Base-by-base conservation (phyloP, 2,329 filamentous ascomycete species). In the Fusarium ambrosium region DNA sequence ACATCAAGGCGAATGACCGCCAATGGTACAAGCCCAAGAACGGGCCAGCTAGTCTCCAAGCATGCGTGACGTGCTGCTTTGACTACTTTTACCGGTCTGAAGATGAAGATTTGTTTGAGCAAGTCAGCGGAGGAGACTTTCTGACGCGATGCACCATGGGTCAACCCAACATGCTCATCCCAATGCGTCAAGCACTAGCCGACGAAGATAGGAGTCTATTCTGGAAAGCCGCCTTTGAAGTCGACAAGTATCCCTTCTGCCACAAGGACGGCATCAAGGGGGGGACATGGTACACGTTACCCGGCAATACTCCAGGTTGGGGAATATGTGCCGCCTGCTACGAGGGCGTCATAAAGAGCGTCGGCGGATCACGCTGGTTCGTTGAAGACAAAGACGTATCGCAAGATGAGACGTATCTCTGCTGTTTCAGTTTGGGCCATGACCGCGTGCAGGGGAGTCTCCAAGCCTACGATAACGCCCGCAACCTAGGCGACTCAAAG, bases 11-110 rank as follows among this genome's bases (percentile, higher is more conserved):
- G 2, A 71, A 71, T n/a, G 77, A 77, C 0, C 75, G 77, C 6
- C 74, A 69, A 6, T 85, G 83, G 84, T 84, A 81, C 68, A 72
- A 79, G 4, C 80, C 82, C 3, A 70, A 69, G 0, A 75, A 79
- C 1, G 66, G 66, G 4, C 79, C 78, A 0, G 51, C 58, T 0
- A 77, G 74, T 4, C 69, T 84, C 0, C 73, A 83, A 0, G 70
- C 84, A 14, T 86, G 84, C 61, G 76, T 72, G 7, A 79, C 82
- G 1, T 86, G 85, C 68, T 85, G 81, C 67, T 79, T 75, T 63
- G 84, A 86, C 73, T 79, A 81, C 20, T 77, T 85, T 22, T 62
- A 78, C 34, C 77, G 74, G 41, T 80, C 81, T 0, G 75, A 75
- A 3, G 80, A 84, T 9, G 80, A 80, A 16, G 53, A 60, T 4